A percentile compares a stretch with the other conserved stretches of the same genome.
These are phyloP conservation scores for Aspergillus pseudonomiae DNA, from an alignment of 2,329 filamentous ascomycete genomes.

Conservation along the genomic window DNA sequence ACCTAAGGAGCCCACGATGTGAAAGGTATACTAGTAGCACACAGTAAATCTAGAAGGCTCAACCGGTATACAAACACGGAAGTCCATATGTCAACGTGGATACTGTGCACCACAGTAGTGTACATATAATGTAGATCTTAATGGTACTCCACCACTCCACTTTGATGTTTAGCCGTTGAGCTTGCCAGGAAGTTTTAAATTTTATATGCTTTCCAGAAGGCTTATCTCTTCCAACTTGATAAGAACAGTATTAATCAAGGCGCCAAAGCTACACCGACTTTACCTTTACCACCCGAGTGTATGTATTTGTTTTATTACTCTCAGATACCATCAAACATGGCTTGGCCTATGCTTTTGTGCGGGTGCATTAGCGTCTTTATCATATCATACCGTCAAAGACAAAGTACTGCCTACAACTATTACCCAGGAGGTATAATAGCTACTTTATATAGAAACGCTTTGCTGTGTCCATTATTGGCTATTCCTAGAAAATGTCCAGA, in stretches of 20 bases:
- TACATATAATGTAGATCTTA: too few relatives aligned
- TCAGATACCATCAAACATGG: too few relatives aligned
- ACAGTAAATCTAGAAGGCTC: background rate
- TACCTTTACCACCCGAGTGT: too few relatives aligned
- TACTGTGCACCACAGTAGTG: background rate
- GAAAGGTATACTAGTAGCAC: background rate
- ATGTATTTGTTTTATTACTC: too few relatives aligned
- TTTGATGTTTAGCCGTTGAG: too few relatives aligned
- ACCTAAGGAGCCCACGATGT: background rate
- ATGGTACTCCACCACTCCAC: too few relatives aligned
- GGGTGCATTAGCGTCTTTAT: background rate
- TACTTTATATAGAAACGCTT: background rate
- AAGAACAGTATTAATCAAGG: too few relatives aligned
- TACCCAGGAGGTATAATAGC: background rate
- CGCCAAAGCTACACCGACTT: too few relatives aligned
- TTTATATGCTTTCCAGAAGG: too few relatives aligned
- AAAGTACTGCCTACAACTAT: background rate
- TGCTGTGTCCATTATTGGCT: background rate
- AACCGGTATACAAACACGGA: background rate
- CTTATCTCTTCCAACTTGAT: too few relatives aligned
- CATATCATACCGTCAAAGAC: background rate
- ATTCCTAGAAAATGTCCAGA: background rate
- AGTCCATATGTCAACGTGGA: background rate
- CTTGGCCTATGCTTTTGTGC: background rate
- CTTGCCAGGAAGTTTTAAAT: too few relatives aligned